Conservation (phyloP, 2,329 filamentous ascomycete genomes). For the Colletotrichum musae region DNA sequence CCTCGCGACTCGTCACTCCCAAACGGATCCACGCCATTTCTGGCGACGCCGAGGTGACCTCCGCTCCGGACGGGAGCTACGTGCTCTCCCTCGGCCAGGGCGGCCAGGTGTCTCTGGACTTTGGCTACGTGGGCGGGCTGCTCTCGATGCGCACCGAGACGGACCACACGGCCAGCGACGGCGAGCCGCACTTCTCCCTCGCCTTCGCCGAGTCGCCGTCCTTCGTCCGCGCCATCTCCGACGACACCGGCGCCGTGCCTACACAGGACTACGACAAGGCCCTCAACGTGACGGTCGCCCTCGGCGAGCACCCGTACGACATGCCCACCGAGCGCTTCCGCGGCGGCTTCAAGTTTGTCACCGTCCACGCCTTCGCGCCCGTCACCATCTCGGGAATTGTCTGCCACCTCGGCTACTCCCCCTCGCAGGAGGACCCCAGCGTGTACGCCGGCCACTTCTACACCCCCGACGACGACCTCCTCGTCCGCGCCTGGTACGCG, state of each 20-base stretch:
- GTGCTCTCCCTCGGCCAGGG: constrained; percentile 17
- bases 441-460: constrained; percentile 63
- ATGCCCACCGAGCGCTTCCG: constrained; percentile 52
- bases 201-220: constrained; percentile 45
- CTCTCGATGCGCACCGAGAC: constrained; percentile 35
- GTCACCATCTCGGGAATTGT: constrained; percentile 47
- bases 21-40: constrained; percentile 33
- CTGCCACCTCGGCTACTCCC: constrained; percentile 50
- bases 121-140: constrained; percentile 41
- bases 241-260: constrained; percentile 44
- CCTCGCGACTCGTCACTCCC: constrained; percentile 31
- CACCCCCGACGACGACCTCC: constrained; percentile 55
- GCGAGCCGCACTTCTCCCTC: constrained; percentile 42
- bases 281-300: constrained; percentile 41
- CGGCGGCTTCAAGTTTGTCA: constrained; percentile 62
- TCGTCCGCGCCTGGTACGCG: constrained; percentile 63
- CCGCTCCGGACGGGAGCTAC: constrained; percentile 20
- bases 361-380: constrained; percentile 46
- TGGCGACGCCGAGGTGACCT: constrained; percentile 21
- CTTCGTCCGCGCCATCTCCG: constrained; percentile 45
- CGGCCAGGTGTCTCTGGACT: constrained; percentile 41
- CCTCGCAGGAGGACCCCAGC: constrained; percentile 54
- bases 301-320: constrained; percentile 24
- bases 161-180: neutral
- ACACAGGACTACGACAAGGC: constrained; percentile 45